A percentile compares a stretch with the other conserved stretches of the same genome.
These are phyloP conservation scores for Neofusicoccum laricinum DNA, from an alignment of 2,329 filamentous ascomycete genomes.

Conservation along the genomic window DNA sequence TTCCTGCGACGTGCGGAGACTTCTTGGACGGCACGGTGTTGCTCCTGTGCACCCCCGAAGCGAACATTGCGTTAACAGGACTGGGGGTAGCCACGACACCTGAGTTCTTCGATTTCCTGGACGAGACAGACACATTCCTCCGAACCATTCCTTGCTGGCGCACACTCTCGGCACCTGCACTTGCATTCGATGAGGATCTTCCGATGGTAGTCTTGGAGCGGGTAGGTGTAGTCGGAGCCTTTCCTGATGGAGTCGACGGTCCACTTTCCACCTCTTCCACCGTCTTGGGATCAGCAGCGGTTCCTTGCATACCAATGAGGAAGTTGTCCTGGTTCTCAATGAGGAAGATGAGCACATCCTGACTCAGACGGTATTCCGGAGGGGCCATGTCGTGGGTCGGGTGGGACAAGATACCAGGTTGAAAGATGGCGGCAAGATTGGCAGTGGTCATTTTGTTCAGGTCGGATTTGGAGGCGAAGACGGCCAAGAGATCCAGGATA, in stretches of 20 bases:
- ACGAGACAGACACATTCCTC: slow-evolving; percentile 88
- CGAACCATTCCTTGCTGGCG: slow-evolving; percentile 76
- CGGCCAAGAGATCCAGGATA: slow-evolving; percentile 90
- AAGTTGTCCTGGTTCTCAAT: slow-evolving; percentile 99
- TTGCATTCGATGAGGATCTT: slow-evolving; percentile 82
- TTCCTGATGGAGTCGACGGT: slow-evolving; percentile 52
- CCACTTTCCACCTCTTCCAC: slow-evolving; percentile 69
- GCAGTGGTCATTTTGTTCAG: slow-evolving; percentile 95
- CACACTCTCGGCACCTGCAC: slow-evolving; percentile 82
- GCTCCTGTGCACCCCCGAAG: slow-evolving; percentile 66
- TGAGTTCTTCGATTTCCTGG: slow-evolving; percentile 76
- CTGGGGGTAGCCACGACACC: slow-evolving; percentile 61
- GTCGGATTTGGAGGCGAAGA: slow-evolving; percentile 95
- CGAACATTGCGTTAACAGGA: slow-evolving; percentile 46
- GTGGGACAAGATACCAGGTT: slow-evolving; percentile 93
- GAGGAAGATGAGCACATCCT: slow-evolving; percentile 94
- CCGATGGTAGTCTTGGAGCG: slow-evolving; percentile 58
- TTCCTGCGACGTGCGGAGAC: slow-evolving; percentile 68
- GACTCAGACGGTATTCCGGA: slow-evolving; percentile 88
- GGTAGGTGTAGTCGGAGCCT: slow-evolving; percentile 45
- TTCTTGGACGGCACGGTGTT: slow-evolving; percentile 93
- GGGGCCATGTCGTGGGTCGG: slow-evolving; percentile 94
- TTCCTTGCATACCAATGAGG: slow-evolving; percentile 96
- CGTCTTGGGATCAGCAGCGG: slow-evolving; percentile 85
- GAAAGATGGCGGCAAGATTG: slow-evolving; percentile 95